A percentile compares a stretch with the other conserved stretches of the same genome.
These are phyloP conservation scores for Geum urbanum DNA, from an alignment of 306 rosid genomes.

Conservation along the genomic window DNA sequence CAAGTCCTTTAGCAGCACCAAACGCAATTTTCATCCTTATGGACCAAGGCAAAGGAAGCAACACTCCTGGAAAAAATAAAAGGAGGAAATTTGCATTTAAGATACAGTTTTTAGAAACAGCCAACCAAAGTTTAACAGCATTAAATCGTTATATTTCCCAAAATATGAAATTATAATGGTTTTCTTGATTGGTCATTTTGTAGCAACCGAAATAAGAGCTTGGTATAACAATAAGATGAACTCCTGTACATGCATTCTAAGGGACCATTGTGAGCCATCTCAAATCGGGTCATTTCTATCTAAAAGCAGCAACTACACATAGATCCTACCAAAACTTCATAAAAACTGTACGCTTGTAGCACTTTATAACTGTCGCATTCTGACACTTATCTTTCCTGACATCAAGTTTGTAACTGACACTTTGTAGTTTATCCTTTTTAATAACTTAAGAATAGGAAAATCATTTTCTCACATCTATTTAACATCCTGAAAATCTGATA, in stretches of 20 bases:
- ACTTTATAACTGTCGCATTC: background rate
- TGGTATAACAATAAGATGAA: background rate
- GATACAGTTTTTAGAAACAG: slow-evolving; percentile 11
- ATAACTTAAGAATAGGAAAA: background rate
- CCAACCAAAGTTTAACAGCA: slow-evolving; percentile 7
- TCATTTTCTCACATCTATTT: slow-evolving; percentile 19
- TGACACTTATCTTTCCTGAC: slow-evolving; percentile 3
- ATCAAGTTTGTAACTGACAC: background rate
- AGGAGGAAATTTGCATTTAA: slow-evolving; percentile 9
- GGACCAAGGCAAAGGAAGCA: slow-evolving; percentile 96
- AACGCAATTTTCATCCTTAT: slow-evolving; percentile 93
- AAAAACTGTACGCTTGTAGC: background rate
- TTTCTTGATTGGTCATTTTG: background rate
- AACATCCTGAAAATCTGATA: slow-evolving; percentile 16
- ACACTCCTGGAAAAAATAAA: slow-evolving; percentile 50
- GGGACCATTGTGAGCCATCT: background rate
- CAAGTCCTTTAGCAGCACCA: slow-evolving; percentile 96
- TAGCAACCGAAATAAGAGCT: background rate
- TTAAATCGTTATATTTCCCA: background rate
- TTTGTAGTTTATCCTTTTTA: background rate
- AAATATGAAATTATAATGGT: background rate
- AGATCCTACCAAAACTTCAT: background rate
- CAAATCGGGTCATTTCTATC: background rate
- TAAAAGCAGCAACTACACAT: background rate
- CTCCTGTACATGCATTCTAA: background rate